Evolutionary conservation across 1,139 yeast species (phyloP), one percentile per base, ranked within the genome.

Genomic region (Candida gigantensis): DNA sequence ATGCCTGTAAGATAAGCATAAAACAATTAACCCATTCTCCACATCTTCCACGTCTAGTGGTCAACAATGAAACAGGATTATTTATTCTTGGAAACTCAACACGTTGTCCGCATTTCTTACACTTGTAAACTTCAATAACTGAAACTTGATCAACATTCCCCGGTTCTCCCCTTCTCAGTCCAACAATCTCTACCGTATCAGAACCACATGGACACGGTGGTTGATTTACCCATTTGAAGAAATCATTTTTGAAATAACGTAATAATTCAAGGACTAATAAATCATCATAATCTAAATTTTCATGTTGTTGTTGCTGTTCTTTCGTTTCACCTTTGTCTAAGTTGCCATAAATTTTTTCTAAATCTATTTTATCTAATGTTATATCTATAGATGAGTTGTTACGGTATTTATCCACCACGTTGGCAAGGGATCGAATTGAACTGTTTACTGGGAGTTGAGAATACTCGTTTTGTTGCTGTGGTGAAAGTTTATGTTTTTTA

Each of bases 21-120:
- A 90, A 89, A 45, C 94, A 77, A 51, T 86, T 85, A 39, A 90
- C 94, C 95, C 95, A 90, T 57, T 90, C 98, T 2, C 98, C 98
- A 61, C 98, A 90, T 31, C 98, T 67, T 0, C 97, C 97, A 23
- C 58, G 55, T 27, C 88, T 64, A 0, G 84, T 77, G 17, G 72
- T 63, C 12, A 89, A 57, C 24, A 92, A 61, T 42, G 77, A 77
- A 0, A 65, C 65, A 0, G 94, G 84, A 45, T 79, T 75, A 52
- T 84, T 82, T 50, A 85, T 84, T 28, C 98, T 68, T 0, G 96
- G 87, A 46, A 88, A 90, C 30, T 85, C 68, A 13, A 78, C 68
- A 0, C 44, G 39, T 0, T 44, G 33, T 2, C 57, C 47, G 57
- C 96, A 88, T 1, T 49, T 45, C 1, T 46, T 44, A 53, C 96